phyloP scores from a whole-genome alignment of 2,329 filamentous ascomycete genomes.

The Curvularia lunata region DNA sequence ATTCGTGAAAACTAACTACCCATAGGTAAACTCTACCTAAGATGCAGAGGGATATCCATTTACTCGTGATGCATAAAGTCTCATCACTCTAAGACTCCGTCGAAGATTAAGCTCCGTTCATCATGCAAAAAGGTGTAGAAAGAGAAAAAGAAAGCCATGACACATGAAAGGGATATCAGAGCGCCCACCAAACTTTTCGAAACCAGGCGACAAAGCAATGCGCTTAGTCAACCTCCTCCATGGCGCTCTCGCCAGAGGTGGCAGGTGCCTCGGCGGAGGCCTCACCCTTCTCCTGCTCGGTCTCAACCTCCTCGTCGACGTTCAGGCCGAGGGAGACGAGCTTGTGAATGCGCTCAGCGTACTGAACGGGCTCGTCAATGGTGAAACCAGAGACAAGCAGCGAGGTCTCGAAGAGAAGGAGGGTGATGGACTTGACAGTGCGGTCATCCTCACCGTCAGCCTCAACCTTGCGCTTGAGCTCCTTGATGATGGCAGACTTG shows the following conservation, averaged over 20 bases:
- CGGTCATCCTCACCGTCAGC: slow-evolving; percentile 96
- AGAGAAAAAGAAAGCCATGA: slow-evolving; percentile 43
- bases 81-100: slow-evolving; percentile 46
- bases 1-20: slow-evolving; percentile 40
- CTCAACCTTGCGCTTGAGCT: slow-evolving; percentile 99
- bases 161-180: slow-evolving; percentile 50
- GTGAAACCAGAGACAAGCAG: slow-evolving; percentile 99
- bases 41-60: slow-evolving; percentile 45
- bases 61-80: slow-evolving; percentile 43
- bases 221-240: slow-evolving; percentile 98
- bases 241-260: slow-evolving; percentile 83
- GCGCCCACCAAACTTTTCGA: slow-evolving; percentile 49
- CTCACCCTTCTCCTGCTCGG: slow-evolving; percentile 62
- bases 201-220: slow-evolving; percentile 33
- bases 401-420: slow-evolving; percentile 98
- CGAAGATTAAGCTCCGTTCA: slow-evolving; percentile 35
- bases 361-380: slow-evolving; percentile 97
- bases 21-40: slow-evolving; percentile 42
- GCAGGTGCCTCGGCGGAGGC: slow-evolving; percentile 64
- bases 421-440: slow-evolving; percentile 98
- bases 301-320: slow-evolving; percentile 91
- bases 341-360: slow-evolving; percentile 99
- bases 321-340: slow-evolving; percentile 97
- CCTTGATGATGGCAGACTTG: slow-evolving; percentile 95
- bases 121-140: slow-evolving; percentile 46